Evolutionary conservation across 73 alveolate species (phyloP).

Genomic region (Paramecium biaurelia): DNA sequence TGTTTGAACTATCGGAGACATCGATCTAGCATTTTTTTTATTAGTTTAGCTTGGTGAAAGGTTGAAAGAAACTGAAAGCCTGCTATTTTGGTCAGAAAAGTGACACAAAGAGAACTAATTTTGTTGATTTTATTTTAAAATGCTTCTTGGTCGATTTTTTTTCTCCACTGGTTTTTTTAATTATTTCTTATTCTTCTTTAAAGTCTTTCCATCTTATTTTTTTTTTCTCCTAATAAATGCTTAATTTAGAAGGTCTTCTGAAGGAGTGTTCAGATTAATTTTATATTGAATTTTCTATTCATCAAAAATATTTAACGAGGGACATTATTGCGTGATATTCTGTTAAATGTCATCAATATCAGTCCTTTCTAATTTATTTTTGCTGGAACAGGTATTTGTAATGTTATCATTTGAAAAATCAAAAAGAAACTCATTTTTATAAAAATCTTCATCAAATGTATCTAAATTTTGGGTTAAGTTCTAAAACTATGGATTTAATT

Average conservation of each 20-base stretch:
- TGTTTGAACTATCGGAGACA: neutral
- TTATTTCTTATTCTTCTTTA: neutral
- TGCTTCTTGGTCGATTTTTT: neutral
- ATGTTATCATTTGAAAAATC: neutral
- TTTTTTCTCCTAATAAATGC: neutral
- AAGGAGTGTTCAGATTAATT: neutral
- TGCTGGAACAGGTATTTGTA: neutral
- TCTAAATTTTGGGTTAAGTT: neutral
- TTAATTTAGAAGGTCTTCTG: neutral
- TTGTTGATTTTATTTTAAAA: neutral
- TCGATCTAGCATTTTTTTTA: neutral
- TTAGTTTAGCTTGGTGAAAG: neutral
- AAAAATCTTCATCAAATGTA: neutral
- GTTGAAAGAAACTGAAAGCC: neutral
- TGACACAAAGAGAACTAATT: neutral
- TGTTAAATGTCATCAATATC: neutral
- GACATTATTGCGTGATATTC: neutral
- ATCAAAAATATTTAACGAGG: neutral
- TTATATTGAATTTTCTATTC: neutral
- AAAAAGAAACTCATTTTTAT: neutral
- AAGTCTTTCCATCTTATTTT: neutral
- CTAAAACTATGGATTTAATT: neutral
- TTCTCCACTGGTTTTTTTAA: neutral
- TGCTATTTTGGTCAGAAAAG: neutral
- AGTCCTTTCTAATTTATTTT: neutral